A percentile compares a stretch with the other conserved stretches of the same genome.
Evolutionary conservation across 2,329 filamentous ascomycete species (phyloP).

Genomic region (Microdochium nivale): DNA sequence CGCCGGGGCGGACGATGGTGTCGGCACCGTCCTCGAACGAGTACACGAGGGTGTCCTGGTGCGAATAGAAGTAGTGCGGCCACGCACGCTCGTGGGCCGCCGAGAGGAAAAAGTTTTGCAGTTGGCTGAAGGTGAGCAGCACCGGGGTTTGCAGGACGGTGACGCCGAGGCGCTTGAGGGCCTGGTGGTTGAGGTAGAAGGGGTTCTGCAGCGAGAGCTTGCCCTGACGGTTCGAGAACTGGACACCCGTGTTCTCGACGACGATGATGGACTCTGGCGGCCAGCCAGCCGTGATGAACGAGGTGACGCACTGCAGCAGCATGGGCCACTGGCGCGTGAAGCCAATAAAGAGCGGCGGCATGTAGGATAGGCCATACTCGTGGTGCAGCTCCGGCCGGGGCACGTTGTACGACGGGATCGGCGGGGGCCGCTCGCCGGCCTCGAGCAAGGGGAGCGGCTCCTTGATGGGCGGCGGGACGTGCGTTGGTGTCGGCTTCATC

Average conservation of each 20-base stretch:
- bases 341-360: constrained; percentile 36
- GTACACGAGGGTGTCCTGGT: constrained; percentile 39
- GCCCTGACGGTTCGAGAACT: constrained; percentile 29
- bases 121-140: constrained; percentile 41
- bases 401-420: constrained; percentile 24
- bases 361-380: constrained; percentile 17
- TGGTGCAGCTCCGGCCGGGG: constrained; percentile 22
- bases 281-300: constrained; percentile 40
- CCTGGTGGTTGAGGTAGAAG: constrained; percentile 35
- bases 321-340: constrained; percentile 40
- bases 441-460: neutral
- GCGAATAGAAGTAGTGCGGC: constrained; percentile 43
- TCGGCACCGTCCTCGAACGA: constrained; percentile 26
- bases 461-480: neutral
- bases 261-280: constrained; percentile 37
- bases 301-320: constrained; percentile 34
- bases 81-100: constrained; percentile 33
- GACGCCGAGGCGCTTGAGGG: constrained; percentile 22
- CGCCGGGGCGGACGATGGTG: constrained; percentile 13
- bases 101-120: constrained; percentile 44
- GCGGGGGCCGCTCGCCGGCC: constrained; percentile 11
- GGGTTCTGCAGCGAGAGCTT: constrained; percentile 32
- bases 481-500: neutral
- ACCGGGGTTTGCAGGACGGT: constrained; percentile 38
- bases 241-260: constrained; percentile 38